Conservation (phyloP, 306 rosid genomes). For the Cucurbita maxima region DNA sequence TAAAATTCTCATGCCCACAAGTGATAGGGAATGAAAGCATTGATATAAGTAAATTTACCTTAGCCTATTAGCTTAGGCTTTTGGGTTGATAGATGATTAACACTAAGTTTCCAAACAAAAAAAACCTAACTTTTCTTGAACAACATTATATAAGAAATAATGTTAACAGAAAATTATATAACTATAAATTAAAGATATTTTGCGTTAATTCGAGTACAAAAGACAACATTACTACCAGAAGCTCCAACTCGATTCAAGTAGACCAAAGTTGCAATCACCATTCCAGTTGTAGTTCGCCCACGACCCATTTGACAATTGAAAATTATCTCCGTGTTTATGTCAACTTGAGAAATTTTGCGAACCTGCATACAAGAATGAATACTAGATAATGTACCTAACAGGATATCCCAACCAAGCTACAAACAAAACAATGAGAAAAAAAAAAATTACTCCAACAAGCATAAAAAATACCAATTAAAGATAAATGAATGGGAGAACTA, state of each 20-base stretch:
- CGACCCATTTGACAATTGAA: conserved; percentile 99
- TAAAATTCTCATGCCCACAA: too few species aligned
- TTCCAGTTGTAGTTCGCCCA: conserved; percentile 87
- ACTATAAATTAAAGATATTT: not conserved
- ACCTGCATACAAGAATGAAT: conserved; percentile 41
- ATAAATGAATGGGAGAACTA: not conserved
- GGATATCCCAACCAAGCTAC: not conserved
- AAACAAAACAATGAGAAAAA: not conserved
- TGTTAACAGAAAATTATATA: not conserved
- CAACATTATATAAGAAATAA: not conserved
- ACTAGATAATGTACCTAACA: conserved; percentile 10
- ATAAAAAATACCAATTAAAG: not conserved
- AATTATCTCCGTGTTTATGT: conserved; percentile 55
- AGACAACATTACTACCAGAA: conserved; percentile 37
- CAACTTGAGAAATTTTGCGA: conserved; percentile 61
- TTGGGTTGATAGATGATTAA: not conserved
- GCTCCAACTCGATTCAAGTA: conserved; percentile 74
- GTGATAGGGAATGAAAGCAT: too few species aligned
- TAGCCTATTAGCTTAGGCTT: too few species aligned
- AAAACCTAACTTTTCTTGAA: not conserved
- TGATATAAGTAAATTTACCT: too few species aligned
- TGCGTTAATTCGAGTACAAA: not conserved
- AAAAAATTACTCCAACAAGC: not conserved
- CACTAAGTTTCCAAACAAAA: not conserved
- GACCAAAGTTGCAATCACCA: conserved; percentile 84